Conservation (phyloP, 768 basidiomycete genomes). For the Pluteus cervinus region DNA sequence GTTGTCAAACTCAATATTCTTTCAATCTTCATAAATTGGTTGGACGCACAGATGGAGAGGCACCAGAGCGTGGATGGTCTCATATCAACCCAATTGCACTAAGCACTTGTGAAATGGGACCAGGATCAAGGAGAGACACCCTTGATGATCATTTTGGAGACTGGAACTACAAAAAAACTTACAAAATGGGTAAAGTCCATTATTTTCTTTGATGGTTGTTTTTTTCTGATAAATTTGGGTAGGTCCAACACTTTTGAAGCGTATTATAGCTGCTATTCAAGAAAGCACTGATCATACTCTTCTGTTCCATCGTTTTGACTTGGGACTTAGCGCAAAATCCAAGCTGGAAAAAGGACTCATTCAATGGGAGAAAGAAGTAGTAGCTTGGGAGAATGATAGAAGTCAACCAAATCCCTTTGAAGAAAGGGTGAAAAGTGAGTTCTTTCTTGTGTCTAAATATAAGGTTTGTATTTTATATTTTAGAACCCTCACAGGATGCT, state of each 20-base stretch:
- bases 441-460: too few species aligned
- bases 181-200: conserved; percentile 14
- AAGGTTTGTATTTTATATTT: too few species aligned
- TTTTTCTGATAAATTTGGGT: conserved; percentile 4
- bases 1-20: background rate
- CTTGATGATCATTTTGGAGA: conserved; percentile 31
- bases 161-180: conserved; percentile 28
- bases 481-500: too few species aligned
- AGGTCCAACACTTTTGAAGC: conserved; percentile 8
- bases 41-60: background rate
- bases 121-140: conserved; percentile 15
- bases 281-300: too few species aligned
- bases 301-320: too few species aligned
- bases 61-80: conserved; percentile 22
- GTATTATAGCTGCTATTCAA: too few species aligned
- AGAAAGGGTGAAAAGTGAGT: too few species aligned
- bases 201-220: conserved; percentile 11
- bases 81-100: conserved; percentile 21
- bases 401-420: conserved; percentile 17
- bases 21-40: background rate
- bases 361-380: conserved; percentile 10
- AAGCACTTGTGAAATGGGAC: conserved; percentile 33
- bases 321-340: too few species aligned
- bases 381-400: conserved; percentile 17
- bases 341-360: conserved; percentile 3